These are phyloP conservation scores for Gaillardinia entomophila DNA, from an alignment of 805 yeast species.

Conservation along the genomic window DNA sequence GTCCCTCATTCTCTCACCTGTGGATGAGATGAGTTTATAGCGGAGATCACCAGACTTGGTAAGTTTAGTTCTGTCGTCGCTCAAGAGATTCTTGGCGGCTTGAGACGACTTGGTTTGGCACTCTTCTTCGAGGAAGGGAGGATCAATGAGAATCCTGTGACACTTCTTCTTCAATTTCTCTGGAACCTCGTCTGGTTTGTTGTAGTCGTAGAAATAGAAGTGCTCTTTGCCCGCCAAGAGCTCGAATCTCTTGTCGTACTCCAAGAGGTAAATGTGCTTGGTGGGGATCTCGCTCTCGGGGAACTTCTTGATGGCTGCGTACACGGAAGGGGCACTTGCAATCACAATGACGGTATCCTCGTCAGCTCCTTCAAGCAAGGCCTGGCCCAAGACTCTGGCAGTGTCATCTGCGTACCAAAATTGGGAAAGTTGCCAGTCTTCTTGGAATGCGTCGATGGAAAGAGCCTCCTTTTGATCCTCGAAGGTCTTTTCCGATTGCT, in stretches of 20 bases:
- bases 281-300: conserved; percentile 54
- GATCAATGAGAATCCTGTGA: conserved; percentile 74
- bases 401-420: conserved; percentile 84
- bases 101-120: conserved; percentile 64
- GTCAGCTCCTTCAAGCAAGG: conserved; percentile 72
- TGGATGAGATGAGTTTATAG: conserved; percentile 62
- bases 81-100: conserved; percentile 54
- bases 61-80: conserved; percentile 27
- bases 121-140: conserved; percentile 78
- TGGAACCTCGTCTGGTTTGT: conserved; percentile 59
- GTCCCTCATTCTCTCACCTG: conserved; percentile 83
- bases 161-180: conserved; percentile 52
- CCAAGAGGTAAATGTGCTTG: conserved; percentile 65
- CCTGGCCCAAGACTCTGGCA: conserved; percentile 62
- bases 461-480: conserved; percentile 25
- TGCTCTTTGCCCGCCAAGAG: conserved; percentile 62
- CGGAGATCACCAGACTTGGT: conserved; percentile 36
- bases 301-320: conserved; percentile 66
- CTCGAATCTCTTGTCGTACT: conserved; percentile 72
- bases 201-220: conserved; percentile 73
- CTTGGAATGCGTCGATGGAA: conserved; percentile 72
- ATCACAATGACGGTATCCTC: conserved; percentile 65
- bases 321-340: conserved; percentile 88
- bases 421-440: conserved; percentile 93
- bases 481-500: conserved; percentile 53